Base-by-base conservation (phyloP, 352 stramenopile genomes). In the Peronospora tabacina region DNA sequence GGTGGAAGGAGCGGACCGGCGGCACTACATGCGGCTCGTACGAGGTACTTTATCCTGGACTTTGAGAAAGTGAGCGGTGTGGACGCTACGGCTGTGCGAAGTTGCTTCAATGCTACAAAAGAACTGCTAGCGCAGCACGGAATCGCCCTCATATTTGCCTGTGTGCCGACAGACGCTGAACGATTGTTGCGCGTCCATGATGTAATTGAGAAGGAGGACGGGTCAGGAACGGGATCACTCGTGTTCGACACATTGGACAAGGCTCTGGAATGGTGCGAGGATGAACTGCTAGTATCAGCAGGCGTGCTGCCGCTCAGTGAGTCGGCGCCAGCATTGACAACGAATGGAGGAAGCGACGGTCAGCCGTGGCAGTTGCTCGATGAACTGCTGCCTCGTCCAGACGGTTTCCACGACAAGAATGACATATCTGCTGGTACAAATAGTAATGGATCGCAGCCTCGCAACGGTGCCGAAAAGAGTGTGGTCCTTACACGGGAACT, bases 1-100 rank as follows among this genome's bases (percentile, higher is more conserved):
- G 46, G 50, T 30, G 57, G 40, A 7, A 63, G 45, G 20, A 55
- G 29, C 41, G 66, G 36, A 22, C 52, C 44, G 36, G 48, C 61
- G 9, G 72, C 57, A 7, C 64, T 89, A 15, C 76, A 82, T 41
- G 78, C 82, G 0, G 63, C 82, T 58, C 81, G 79, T 43, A 94
- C 83, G 16, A 67, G 74, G 13, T 92, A 90, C 58, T 87, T 95
- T 54, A 89, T 95, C 43, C 52, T 95, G 17, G 85, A 95, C 62
- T 95, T 95, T 66, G 76, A 88, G 19, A 81, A 79, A 28, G 85
- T 95, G 16, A 85, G 81, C 20, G 85, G 85, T 15, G 88, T 95
- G n/a, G 85, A 95, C 39, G 83, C 82, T 5, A 95, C 85, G 15
- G 82, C 85, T 9, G 81, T 92, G 24, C 74, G 82, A n/a, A 89